Percentiles rank a stretch among this genome's conserved stretches.
phyloP scores from a whole-genome alignment of 2,329 filamentous ascomycete species.

The Colletotrichum sp. region DNA sequence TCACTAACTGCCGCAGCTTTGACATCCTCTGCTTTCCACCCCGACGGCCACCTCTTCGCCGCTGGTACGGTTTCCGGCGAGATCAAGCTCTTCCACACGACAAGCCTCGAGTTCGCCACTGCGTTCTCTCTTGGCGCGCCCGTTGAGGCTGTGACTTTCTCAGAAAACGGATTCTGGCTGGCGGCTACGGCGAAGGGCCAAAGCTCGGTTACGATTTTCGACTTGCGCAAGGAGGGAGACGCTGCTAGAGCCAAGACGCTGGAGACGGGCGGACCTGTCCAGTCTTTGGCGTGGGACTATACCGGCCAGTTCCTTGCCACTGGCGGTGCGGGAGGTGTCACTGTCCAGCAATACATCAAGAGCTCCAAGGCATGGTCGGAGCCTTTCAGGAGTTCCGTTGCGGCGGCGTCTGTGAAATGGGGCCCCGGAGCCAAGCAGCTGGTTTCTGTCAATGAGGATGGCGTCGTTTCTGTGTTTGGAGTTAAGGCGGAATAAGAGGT shows the following conservation, averaged over 20 bases:
- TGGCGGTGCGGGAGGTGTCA: constrained; percentile 79
- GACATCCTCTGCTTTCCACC: constrained; percentile 85
- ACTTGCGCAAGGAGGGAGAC: constrained; percentile 89
- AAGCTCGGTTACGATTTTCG: constrained; percentile 84
- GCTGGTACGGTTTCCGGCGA: constrained; percentile 80
- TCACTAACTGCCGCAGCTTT: constrained; percentile 59
- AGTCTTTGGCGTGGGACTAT: constrained; percentile 88
- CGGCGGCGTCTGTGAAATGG: constrained; percentile 79
- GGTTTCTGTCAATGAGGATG: constrained; percentile 76
- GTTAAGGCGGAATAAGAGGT: constrained; percentile 46
- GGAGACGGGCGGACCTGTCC: constrained; percentile 80
- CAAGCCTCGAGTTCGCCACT: constrained; percentile 77
- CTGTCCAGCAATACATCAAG: constrained; percentile 91
- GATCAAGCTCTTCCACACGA: constrained; percentile 89
- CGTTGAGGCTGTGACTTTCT: constrained; percentile 81
- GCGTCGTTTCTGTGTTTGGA: constrained; percentile 74
- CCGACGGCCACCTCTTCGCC: constrained; percentile 93
- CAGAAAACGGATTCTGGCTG: constrained; percentile 97
- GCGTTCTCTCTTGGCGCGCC: constrained; percentile 74
- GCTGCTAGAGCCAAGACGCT: constrained; percentile 82
- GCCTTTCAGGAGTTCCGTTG: constrained; percentile 76
- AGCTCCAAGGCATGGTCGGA: constrained; percentile 88
- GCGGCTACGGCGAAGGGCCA: constrained; percentile 81
- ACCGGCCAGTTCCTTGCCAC: constrained; percentile 91
- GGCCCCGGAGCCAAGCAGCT: constrained; percentile 76